These are phyloP conservation scores for Zelopaecilomyces penicillatus DNA, from an alignment of 2,329 filamentous ascomycete genomes.

Conservation along the genomic window DNA sequence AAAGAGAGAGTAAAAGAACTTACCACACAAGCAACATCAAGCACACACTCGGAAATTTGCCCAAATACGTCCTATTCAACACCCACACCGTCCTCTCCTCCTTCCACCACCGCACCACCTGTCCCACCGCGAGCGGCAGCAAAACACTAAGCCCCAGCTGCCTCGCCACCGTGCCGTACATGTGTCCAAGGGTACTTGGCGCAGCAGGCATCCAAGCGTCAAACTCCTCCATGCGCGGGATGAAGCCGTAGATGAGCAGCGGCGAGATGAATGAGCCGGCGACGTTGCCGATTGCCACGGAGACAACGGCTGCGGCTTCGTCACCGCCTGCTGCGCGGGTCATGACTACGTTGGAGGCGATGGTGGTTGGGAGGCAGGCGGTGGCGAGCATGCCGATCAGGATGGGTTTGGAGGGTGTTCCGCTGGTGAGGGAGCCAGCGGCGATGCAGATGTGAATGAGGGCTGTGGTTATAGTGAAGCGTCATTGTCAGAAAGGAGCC, in stretches of 20 bases:
- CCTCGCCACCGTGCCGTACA: slow-evolving; percentile 60
- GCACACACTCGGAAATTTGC: slow-evolving; percentile 40
- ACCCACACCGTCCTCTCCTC: slow-evolving; percentile 43
- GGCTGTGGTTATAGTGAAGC: slow-evolving; percentile 21
- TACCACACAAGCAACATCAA: slow-evolving; percentile 42
- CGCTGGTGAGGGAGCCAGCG: slow-evolving; percentile 38
- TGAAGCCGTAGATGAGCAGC: slow-evolving; percentile 53
- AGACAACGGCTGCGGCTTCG: slow-evolving; percentile 55
- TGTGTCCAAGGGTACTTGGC: slow-evolving; percentile 44
- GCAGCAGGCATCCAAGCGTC: slow-evolving; percentile 46
- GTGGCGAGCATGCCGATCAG: slow-evolving; percentile 60
- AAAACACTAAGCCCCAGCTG: slow-evolving; percentile 61
- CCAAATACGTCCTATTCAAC: slow-evolving; percentile 45
- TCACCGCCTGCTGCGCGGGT: slow-evolving; percentile 61
- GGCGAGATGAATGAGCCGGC: slow-evolving; percentile 61
- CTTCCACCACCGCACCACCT: slow-evolving; percentile 45
- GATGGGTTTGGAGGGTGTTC: slow-evolving; percentile 54
- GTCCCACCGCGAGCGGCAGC: slow-evolving; percentile 54
- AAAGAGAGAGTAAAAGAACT: slow-evolving; percentile 9
- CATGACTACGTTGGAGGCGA: slow-evolving; percentile 68
- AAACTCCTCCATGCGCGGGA: slow-evolving; percentile 45
- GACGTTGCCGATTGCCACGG: slow-evolving; percentile 63
- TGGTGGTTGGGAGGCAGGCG: slow-evolving; percentile 63
- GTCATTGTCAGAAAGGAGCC: background rate
- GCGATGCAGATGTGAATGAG: slow-evolving; percentile 40